Base-by-base conservation (phyloP, 2,329 filamentous ascomycete species). In the Elsinoe australis region DNA sequence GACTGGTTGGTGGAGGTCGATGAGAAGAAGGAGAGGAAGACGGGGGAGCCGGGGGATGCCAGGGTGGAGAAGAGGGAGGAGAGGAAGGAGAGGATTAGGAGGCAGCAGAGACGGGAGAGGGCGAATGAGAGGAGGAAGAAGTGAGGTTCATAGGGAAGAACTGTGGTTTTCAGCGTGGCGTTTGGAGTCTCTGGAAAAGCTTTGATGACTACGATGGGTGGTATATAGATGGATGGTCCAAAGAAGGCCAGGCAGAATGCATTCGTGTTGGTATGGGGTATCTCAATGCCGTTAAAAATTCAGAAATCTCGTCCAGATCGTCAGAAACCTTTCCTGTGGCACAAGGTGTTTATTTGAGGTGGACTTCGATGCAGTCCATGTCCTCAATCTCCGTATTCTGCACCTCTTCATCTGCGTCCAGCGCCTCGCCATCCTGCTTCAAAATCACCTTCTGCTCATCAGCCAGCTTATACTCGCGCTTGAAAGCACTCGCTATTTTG, bases 1-100 rank as follows among this genome's bases (percentile, higher is more conserved):
- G 82, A 94, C 61, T 94, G 89, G 85, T 72, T 95, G 57, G 87
- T 95, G 51, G 92, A 96, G 77, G 82, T 98, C 47, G 84, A 95
- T 62, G 79, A 83, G 55, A 72, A 73, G 64, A 69, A 69, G 57
- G 79, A 83, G 59, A 59, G 51, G 58, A 71, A 73, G 61, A 68
- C 69, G 42, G 57, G 67, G 53, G 78, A 83, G 66, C 75, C 82
- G 55, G 80, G 78, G 5, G 65, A 69, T 55, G 56, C 58, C 50
- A 78, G 77, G 54, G 78, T 71, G 52, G 70, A 79, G 52, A 71
- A 72, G 48, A 79, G 77, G 51, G 82, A 77, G 61, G 78, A 79
- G 56, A 76, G 79, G 64, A 76, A 66, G 52, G 67, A 69, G 55
- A 59, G 61, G 51, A 55, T 66, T 12, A 63, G 61, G 57, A 59